Conservation (phyloP, 805 yeast species). For the Pichia phayaonensis region DNA sequence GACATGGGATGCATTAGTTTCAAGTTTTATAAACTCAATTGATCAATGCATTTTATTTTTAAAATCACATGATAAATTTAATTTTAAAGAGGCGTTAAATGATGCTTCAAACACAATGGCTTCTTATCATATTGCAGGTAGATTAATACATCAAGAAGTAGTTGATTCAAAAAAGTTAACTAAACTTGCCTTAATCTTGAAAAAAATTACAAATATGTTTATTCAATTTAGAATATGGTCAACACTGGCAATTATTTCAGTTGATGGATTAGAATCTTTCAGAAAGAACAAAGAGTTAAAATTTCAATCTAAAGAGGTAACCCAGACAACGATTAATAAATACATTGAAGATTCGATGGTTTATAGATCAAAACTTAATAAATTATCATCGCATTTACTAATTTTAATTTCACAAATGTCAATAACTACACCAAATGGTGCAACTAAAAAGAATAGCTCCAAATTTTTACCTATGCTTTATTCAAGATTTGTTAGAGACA, state of each 20-base stretch:
- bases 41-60: slow-evolving; percentile 45
- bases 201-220: slow-evolving; percentile 44
- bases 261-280: neutral
- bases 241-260: neutral
- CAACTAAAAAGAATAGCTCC: slow-evolving; percentile 8
- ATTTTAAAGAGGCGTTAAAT: slow-evolving; percentile 48
- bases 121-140: slow-evolving; percentile 44
- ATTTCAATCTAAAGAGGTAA: neutral
- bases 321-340: neutral
- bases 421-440: neutral
- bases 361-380: slow-evolving; percentile 1
- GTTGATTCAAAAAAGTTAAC: slow-evolving; percentile 38
- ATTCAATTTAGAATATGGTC: slow-evolving; percentile 55
- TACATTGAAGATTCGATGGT: neutral
- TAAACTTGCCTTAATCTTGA: slow-evolving; percentile 42
- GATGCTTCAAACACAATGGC: slow-evolving; percentile 46
- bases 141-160: slow-evolving; percentile 47
- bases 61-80: slow-evolving; percentile 39
- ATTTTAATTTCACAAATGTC: neutral
- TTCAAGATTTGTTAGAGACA: slow-evolving; percentile 60
- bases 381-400: neutral
- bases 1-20: slow-evolving; percentile 51
- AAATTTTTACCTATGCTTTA: slow-evolving; percentile 51
- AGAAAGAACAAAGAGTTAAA: neutral
- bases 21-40: slow-evolving; percentile 39